Conservation (phyloP, 208 protist genomes). For the Trypanosoma rangeli region DNA sequence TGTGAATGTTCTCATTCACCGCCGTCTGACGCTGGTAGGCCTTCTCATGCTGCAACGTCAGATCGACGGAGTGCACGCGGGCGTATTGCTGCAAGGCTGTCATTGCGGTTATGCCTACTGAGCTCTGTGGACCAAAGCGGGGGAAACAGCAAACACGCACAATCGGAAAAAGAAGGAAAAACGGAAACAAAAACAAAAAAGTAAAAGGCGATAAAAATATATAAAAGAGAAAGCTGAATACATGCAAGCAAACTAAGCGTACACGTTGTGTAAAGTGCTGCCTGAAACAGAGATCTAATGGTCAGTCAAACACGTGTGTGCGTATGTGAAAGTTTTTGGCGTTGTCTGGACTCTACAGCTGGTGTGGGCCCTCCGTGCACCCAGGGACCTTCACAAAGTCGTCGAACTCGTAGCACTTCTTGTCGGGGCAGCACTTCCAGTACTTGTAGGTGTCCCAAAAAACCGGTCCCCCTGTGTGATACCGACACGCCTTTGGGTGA, state of each 20-base stretch:
- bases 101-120: constrained; percentile 16
- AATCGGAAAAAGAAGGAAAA: constrained; percentile 2
- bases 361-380: constrained; percentile 65
- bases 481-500: constrained; percentile 49
- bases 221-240: not conserved
- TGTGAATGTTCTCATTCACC: constrained; percentile 91
- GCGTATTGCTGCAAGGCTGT: constrained; percentile 53
- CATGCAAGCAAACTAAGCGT: not conserved
- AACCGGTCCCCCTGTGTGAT: constrained; percentile 77
- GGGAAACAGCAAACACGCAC: constrained; percentile 12
- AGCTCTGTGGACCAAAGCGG: constrained; percentile 22
- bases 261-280: not conserved
- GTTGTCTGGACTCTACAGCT: constrained; percentile 34
- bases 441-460: constrained; percentile 91
- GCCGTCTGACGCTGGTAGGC: constrained; percentile 92
- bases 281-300: not conserved
- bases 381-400: constrained; percentile 87
- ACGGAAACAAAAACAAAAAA: constrained; percentile 22
- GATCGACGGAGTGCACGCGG: constrained; percentile 68
- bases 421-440: constrained; percentile 87
- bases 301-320: not conserved
- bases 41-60: constrained; percentile 91
- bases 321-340: not conserved
- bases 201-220: not conserved
- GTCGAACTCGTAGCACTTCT: constrained; percentile 83